Evolutionary conservation across 2,329 filamentous ascomycete genomes (phyloP).

Genomic region (Fusarium sp.): DNA sequence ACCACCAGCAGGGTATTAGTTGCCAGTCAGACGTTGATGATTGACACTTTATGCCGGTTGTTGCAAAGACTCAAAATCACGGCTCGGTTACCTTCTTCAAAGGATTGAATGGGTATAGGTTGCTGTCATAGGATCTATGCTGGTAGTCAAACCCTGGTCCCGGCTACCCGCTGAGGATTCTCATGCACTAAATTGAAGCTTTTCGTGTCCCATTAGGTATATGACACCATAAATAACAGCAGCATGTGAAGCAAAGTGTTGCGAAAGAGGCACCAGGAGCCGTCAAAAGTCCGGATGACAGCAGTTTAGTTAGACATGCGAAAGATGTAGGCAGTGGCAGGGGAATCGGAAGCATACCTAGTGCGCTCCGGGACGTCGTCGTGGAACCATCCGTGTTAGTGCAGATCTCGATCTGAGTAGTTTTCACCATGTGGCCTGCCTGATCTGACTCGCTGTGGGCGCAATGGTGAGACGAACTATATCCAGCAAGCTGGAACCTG

Average conservation of each 20-base stretch:
- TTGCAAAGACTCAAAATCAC: slow-evolving; percentile 36
- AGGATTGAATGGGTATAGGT: slow-evolving; percentile 12
- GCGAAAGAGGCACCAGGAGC: slow-evolving; percentile 16
- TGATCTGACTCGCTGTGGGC: slow-evolving; percentile 44
- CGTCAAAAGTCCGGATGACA: slow-evolving; percentile 40
- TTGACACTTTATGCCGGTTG: slow-evolving; percentile 20
- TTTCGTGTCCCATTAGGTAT: slow-evolving; percentile 26
- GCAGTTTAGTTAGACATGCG: slow-evolving; percentile 31
- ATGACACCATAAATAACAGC: slow-evolving; percentile 37
- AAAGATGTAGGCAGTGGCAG: slow-evolving; percentile 12
- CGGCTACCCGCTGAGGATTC: slow-evolving; percentile 30
- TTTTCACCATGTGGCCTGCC: slow-evolving; percentile 36
- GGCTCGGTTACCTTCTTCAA: slow-evolving; percentile 30
- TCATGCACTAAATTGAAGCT: slow-evolving; percentile 24
- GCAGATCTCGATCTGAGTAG: slow-evolving; percentile 45
- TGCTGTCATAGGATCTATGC: neutral
- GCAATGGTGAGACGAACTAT: slow-evolving; percentile 37
- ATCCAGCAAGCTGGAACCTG: slow-evolving; percentile 33
- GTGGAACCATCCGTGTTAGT: slow-evolving; percentile 41
- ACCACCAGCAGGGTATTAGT: slow-evolving; percentile 29
- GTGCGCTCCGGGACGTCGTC: slow-evolving; percentile 30
- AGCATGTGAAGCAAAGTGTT: slow-evolving; percentile 30
- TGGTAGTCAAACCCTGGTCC: slow-evolving; percentile 26
- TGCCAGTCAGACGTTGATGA: slow-evolving; percentile 7
- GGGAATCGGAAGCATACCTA: slow-evolving; percentile 32